Conservation (phyloP, 1,284 basidiomycete species). For the Porodaedalea pini region DNA sequence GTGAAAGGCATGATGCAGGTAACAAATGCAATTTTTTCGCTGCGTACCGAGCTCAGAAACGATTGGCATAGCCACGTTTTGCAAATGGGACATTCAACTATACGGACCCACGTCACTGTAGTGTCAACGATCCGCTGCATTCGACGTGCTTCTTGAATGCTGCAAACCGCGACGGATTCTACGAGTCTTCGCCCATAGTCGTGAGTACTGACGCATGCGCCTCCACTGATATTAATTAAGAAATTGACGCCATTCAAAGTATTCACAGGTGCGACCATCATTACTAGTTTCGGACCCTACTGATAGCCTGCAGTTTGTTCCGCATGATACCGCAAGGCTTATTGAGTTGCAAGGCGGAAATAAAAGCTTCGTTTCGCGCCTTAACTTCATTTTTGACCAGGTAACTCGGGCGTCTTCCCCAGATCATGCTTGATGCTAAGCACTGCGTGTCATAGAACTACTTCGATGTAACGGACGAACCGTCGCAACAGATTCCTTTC, state of each 20-base stretch:
- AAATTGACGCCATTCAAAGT: slow-evolving; percentile 31
- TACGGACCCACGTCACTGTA: slow-evolving; percentile 65
- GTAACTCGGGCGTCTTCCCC: slow-evolving; percentile 27
- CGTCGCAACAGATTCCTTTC: slow-evolving; percentile 59
- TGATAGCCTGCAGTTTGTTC: slow-evolving; percentile 42
- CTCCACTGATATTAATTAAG: background rate
- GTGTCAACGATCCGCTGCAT: slow-evolving; percentile 52
- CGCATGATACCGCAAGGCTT: slow-evolving; percentile 59
- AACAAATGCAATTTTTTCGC: slow-evolving; percentile 10
- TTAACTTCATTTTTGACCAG: slow-evolving; percentile 55
- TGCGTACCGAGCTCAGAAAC: background rate
- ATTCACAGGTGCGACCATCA: slow-evolving; percentile 39
- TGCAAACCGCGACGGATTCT: slow-evolving; percentile 57
- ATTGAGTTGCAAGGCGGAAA: slow-evolving; percentile 57
- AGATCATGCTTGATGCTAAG: background rate
- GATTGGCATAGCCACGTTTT: slow-evolving; percentile 45
- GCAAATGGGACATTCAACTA: slow-evolving; percentile 59
- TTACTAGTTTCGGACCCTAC: background rate
- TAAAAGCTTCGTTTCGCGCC: slow-evolving; percentile 47
- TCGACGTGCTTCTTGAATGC: slow-evolving; percentile 62
- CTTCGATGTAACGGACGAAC: slow-evolving; percentile 56
- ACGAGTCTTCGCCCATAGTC: slow-evolving; percentile 59
- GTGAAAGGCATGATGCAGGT: slow-evolving; percentile 55
- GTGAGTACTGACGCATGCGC: slow-evolving; percentile 34
- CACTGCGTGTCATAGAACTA: slow-evolving; percentile 35